phyloP scores from a whole-genome alignment of 257 asterid species.

The Gentiana dahurica region DNA sequence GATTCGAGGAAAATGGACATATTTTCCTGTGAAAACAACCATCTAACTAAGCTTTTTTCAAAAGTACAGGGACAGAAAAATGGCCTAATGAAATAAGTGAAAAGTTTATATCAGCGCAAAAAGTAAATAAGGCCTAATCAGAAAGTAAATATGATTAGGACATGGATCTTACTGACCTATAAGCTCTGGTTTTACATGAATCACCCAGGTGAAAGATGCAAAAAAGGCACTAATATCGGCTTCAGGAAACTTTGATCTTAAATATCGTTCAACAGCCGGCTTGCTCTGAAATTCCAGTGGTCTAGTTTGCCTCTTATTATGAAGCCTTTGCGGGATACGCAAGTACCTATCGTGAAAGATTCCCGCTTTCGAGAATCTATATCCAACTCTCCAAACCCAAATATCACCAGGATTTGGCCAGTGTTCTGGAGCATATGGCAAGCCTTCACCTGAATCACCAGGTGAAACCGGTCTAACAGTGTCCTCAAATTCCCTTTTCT shows the following conservation, averaged over 20 bases:
- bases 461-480: conserved; percentile 11
- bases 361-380: conserved; percentile 15
- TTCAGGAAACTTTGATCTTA: conserved; percentile 22
- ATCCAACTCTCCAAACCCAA: conserved; percentile 42
- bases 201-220: conserved; percentile 31
- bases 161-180: neutral
- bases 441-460: conserved; percentile 23
- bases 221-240: conserved; percentile 27
- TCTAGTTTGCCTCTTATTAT: conserved; percentile 15
- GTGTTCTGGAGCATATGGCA: conserved; percentile 39
- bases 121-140: no score
- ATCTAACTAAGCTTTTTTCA: no score
- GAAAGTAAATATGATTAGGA: no score
- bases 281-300: conserved; percentile 25
- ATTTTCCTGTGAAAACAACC: neutral
- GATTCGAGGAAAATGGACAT: neutral
- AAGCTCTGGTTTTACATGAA: conserved; percentile 14
- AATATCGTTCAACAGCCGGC: conserved; percentile 10
- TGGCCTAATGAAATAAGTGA: no score
- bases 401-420: conserved; percentile 37
- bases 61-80: no score
- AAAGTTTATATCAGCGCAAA: no score
- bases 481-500: neutral
- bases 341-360: conserved; percentile 18
- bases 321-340: conserved; percentile 28